phyloP scores from a whole-genome alignment of 2,329 filamentous ascomycete species.

The Sclerotinia trifoliorum region DNA sequence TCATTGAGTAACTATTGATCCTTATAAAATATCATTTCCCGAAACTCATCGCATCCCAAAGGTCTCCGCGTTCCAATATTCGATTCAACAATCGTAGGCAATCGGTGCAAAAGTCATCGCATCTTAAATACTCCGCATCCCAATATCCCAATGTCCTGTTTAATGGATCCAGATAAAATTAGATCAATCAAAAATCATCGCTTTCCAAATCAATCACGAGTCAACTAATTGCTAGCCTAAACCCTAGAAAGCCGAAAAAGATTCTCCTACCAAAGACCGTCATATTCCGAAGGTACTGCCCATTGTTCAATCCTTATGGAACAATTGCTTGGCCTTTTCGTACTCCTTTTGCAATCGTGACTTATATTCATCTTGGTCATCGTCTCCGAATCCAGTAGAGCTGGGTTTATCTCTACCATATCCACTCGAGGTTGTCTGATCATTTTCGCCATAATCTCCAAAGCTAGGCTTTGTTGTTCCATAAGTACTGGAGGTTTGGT shows the following conservation, averaged over 20 bases:
- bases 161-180: neutral
- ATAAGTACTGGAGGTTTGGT: neutral
- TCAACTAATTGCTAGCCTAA: neutral
- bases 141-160: neutral
- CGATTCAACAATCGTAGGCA: neutral
- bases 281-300: neutral
- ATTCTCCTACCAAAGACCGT: neutral
- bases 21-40: neutral
- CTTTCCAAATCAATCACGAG: neutral
- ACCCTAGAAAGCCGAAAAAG: neutral
- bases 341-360: slow-evolving; percentile 18
- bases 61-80: neutral
- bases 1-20: neutral
- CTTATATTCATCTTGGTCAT: neutral
- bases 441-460: neutral
- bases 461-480: neutral
- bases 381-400: neutral
- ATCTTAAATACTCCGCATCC: neutral
- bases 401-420: slow-evolving; percentile 11
- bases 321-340: slow-evolving; percentile 8
- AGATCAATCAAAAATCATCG: neutral
- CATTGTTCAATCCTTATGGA: neutral
- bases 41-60: neutral
- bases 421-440: neutral
- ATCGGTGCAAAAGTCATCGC: neutral